These are phyloP conservation scores for Bacidia gigantensis DNA, from an alignment of 495 filamentous ascomycete genomes.

Conservation along the genomic window DNA sequence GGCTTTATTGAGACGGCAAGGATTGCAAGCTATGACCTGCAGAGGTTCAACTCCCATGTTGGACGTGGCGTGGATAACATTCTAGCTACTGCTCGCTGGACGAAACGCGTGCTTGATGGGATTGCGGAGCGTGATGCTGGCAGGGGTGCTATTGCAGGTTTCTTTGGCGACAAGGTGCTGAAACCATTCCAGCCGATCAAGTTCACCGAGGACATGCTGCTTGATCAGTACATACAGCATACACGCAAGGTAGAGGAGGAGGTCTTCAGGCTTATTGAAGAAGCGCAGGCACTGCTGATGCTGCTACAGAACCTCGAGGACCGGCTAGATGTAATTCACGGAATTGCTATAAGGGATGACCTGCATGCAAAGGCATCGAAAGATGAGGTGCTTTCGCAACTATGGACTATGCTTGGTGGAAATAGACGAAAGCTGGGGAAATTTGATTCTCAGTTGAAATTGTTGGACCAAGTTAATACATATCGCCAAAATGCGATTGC, in stretches of 20 bases:
- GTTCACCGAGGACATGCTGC: conserved; percentile 36
- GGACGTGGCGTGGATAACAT: conserved; percentile 55
- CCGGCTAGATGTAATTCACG: conserved; percentile 47
- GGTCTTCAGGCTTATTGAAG: conserved; percentile 46
- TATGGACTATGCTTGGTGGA: conserved; percentile 60
- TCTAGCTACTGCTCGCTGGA: conserved; percentile 51
- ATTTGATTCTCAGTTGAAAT: conserved; percentile 39
- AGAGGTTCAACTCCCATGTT: conserved; percentile 54
- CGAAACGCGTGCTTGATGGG: conserved; percentile 37
- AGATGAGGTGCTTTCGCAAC: conserved; percentile 44
- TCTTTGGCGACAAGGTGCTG: conserved; percentile 33
- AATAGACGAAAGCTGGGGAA: conserved; percentile 42
- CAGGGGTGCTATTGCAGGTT: conserved; percentile 26
- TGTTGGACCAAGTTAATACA: conserved; percentile 41
- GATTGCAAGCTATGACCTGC: conserved; percentile 41
- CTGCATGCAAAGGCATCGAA: conserved; percentile 33
- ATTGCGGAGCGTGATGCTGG: conserved; percentile 27
- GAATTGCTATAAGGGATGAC: conserved; percentile 44
- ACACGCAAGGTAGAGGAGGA: conserved; percentile 48
- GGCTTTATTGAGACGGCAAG: conserved; percentile 49
- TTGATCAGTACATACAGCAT: conserved; percentile 53
- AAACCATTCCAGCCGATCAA: conserved; percentile 42
- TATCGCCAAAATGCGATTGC: conserved; percentile 46
- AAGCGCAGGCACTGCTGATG: conserved; percentile 46
- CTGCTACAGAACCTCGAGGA: conserved; percentile 48